Evolutionary conservation across 441 rosid species (phyloP), one percentile per base, ranked within the genome.

Genomic region (Bruguiera hainesii): DNA sequence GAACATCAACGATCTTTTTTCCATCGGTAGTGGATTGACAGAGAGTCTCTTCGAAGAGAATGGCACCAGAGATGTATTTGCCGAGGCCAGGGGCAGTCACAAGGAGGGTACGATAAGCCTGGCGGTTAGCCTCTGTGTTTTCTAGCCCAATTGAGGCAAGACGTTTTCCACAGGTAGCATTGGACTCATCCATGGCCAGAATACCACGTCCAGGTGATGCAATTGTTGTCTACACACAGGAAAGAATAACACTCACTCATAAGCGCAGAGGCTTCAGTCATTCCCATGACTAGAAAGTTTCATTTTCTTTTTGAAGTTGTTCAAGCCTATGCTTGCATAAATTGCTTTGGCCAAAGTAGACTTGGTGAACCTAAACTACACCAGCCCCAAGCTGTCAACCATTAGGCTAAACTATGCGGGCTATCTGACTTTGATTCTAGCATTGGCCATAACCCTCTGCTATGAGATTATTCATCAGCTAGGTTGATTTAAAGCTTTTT

Each of bases 131-230:
- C 84, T 90, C 98, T 0, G 96, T 87, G 85, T 90, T 90, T 79
- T 90, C 96, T 25, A 90, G 81, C 75, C 93, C 95, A 0, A 88
- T 90, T 0, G 97, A 90, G 13, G 85, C 93, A 64, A 88, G 75
- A 72, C 96, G 89, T 74, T 90, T 89, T 71, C 97, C 98, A 29
- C 97, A 93, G 61, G 98, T 93, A 53, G 98, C 98, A 63, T 90
- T 93, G 0, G 97, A 93, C 82, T 93, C 97, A 37, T 93, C 98
- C 98, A 93, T 93, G 64, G 97, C 97, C 87, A 93, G 78, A 60
- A 93, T 90, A 71, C 97, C 98, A 67, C 92, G 91, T 31, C 97
- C 98, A 0, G 98, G 98, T 2, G 97, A 90, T 60, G 97, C 98
- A 56, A 90, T 23, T 4, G 92, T 90, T 90, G 87, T 93, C 98